Conservation (phyloP, 768 basidiomycete genomes). For the Tubosaeta brunneosetosa region DNA sequence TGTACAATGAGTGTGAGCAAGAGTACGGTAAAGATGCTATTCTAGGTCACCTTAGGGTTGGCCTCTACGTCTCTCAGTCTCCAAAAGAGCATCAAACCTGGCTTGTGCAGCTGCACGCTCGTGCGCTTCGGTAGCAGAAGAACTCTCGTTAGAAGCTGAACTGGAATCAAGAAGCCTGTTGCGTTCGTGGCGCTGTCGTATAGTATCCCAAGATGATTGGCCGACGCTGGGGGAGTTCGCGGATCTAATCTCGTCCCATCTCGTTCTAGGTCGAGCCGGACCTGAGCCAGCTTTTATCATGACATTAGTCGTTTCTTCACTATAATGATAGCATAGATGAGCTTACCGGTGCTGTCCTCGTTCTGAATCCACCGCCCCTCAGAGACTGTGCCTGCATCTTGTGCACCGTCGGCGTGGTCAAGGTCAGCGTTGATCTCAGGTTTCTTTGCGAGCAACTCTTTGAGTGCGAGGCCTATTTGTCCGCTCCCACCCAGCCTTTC, state of each 20-base stretch:
- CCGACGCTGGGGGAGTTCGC: conserved; percentile 41
- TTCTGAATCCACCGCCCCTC: conserved; percentile 18
- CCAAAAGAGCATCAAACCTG: conserved; percentile 54
- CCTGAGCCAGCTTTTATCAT: conserved; percentile 6
- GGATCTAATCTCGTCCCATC: conserved; percentile 66
- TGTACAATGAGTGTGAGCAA: neutral
- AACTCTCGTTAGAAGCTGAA: conserved; percentile 3
- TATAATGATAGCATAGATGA: neutral
- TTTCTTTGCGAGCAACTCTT: conserved; percentile 20
- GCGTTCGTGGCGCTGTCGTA: conserved; percentile 56
- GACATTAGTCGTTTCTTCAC: neutral
- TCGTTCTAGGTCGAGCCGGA: conserved; percentile 27
- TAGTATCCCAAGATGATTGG: conserved; percentile 61
- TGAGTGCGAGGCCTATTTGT: conserved; percentile 22
- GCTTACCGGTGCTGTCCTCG: conserved; percentile 12
- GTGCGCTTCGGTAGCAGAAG: conserved; percentile 15
- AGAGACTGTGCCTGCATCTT: conserved; percentile 1
- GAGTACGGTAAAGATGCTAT: neutral
- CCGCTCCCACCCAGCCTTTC: conserved; percentile 30
- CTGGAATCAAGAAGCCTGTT: conserved; percentile 14
- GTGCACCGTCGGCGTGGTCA: conserved; percentile 2
- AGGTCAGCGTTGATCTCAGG: conserved; percentile 6
- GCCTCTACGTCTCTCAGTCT: conserved; percentile 46
- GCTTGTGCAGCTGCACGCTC: conserved; percentile 48
- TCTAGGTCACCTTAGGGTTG: conserved; percentile 19